Percentiles rank a stretch among this genome's conserved stretches.
Conservation (phyloP, 208 protist species). For the Leishmania gerbilli region DNA sequence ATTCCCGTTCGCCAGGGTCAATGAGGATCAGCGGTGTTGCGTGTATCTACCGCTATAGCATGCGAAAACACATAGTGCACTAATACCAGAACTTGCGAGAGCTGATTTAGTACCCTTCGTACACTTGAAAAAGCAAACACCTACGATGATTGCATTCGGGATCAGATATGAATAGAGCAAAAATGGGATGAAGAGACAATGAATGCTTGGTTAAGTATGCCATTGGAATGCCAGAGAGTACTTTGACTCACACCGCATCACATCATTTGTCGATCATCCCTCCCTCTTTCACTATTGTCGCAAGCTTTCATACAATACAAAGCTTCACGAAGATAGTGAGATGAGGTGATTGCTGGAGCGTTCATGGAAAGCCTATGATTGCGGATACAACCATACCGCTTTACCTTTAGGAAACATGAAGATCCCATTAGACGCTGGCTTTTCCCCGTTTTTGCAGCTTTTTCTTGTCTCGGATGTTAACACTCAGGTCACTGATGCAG, state of each 20-base stretch:
- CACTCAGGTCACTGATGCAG: too few relatives aligned
- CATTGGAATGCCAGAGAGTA: background rate
- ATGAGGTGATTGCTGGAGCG: background rate
- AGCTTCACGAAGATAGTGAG: background rate
- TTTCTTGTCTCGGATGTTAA: too few relatives aligned
- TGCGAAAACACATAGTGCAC: background rate
- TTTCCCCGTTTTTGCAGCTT: too few relatives aligned
- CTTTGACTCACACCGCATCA: background rate
- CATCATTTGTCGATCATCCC: background rate
- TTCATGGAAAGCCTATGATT: too few relatives aligned
- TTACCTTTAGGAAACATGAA: too few relatives aligned
- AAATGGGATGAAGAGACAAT: background rate
- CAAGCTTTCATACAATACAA: background rate
- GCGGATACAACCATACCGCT: too few relatives aligned
- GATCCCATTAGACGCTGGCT: too few relatives aligned
- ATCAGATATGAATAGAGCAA: background rate
- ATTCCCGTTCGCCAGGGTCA: background rate
- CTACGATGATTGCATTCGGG: background rate
- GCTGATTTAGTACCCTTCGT: background rate
- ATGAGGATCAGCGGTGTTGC: background rate
- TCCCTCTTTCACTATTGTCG: background rate
- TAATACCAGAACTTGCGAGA: background rate
- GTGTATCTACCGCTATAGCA: background rate
- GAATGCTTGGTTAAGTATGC: too few relatives aligned
- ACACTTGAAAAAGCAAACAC: background rate